These are phyloP conservation scores for Wickerhamiella occidentalis DNA, from an alignment of 805 yeast genomes.

Conservation along the genomic window DNA sequence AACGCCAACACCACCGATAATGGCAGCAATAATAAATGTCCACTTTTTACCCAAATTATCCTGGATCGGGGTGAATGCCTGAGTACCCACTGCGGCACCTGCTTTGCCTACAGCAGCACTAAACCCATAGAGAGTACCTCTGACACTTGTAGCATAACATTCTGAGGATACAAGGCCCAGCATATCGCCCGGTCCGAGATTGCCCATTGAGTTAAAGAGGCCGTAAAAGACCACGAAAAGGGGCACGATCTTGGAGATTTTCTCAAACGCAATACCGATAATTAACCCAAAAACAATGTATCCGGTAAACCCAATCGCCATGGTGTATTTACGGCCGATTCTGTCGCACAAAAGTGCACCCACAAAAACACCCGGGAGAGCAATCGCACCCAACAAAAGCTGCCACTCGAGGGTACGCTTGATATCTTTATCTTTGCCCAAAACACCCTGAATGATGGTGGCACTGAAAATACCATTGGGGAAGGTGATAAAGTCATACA, in stretches of 20 bases:
- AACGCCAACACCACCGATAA: constrained; percentile 56
- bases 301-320: constrained; percentile 59
- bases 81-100: constrained; percentile 76
- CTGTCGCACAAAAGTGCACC: constrained; percentile 56
- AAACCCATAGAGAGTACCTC: constrained; percentile 65
- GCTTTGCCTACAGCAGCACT: constrained; percentile 73
- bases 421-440: constrained; percentile 31
- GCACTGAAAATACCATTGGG: constrained; percentile 64
- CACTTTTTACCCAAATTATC: constrained; percentile 45
- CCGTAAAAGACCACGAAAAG: constrained; percentile 64
- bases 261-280: constrained; percentile 38
- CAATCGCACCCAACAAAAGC: constrained; percentile 48
- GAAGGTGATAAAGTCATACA: constrained; percentile 70
- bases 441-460: constrained; percentile 40
- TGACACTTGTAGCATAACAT: constrained; percentile 59
- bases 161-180: constrained; percentile 59
- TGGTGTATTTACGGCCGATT: constrained; percentile 59
- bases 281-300: constrained; percentile 45
- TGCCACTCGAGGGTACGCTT: constrained; percentile 62
- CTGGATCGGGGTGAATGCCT: constrained; percentile 58
- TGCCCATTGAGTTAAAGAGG: constrained; percentile 55
- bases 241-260: constrained; percentile 44
- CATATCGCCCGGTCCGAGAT: constrained; percentile 69
- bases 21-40: constrained; percentile 73
- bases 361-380: constrained; percentile 59